Base-by-base conservation (phyloP, 805 yeast genomes). In the Zygosaccharomyces kombuchaensis region DNA sequence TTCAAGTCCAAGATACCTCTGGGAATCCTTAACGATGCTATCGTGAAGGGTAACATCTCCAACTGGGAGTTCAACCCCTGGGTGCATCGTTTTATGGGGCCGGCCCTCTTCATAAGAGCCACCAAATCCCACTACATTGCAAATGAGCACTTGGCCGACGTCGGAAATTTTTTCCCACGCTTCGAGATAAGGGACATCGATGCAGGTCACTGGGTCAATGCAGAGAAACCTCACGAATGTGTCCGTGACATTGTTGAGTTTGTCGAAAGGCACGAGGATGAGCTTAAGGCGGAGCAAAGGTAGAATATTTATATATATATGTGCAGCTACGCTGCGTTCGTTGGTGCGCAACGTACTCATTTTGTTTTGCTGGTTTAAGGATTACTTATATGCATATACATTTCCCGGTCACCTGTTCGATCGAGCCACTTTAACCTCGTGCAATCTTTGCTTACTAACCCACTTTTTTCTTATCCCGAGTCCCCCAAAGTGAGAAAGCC, bases 141-240 rank as follows among this genome's bases (percentile, higher is more conserved):
- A 0, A 97, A 90, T 62, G 96, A 89, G 49, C 78, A 76, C 22
- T 62, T 89, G 17, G 82, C 85, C 0, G 77, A 77, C 14, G 83
- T 88, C 41, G 95, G 90, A 1, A 67, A 69, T 45, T 86, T 77
- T 58, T 91, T 88, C 67, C 97, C 97, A 0, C 70, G 72, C 21
- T 88, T 88, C 58, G 85, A 80, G 49, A 67, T 86, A 10, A 71
- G 77, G 36, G 96, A 85, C 58, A 70, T 93, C 19, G 82, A 87
- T 14, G 78, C 90, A 0, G 96, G 96, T 1, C 99, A 91, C 65
- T 91, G 97, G 96, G 77, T 90, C 12, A 87, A 87, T 53, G 79
- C 87, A 34, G 97, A 91, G 59, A 83, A 84, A 54, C 96, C 98
- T 0, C 56, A 70, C 6, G 95, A 83, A 58, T 88, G 91, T 52